Conservation (phyloP, 192 early-diverging fungal species). For the Coemansia sp. region DNA sequence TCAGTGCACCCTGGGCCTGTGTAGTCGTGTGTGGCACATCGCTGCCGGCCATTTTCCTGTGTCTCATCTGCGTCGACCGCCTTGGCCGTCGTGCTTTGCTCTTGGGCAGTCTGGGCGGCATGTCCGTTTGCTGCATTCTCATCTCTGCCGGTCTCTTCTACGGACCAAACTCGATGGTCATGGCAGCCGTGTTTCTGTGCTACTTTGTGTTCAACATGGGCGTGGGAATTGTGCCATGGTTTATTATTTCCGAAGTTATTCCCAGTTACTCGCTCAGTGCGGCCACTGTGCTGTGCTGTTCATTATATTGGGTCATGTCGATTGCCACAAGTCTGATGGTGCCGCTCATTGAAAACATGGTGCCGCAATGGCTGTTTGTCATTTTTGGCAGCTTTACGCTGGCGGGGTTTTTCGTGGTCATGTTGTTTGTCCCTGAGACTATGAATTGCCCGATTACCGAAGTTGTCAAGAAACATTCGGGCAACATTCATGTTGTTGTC, state of each 20-base stretch:
- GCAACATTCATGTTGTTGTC: constrained; percentile 27
- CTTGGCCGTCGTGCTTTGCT: constrained; percentile 70
- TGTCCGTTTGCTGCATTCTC: constrained; percentile 58
- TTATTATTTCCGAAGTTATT: constrained; percentile 67
- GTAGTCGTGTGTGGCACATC: constrained; percentile 62
- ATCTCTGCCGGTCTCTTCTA: constrained; percentile 59
- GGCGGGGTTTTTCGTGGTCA: constrained; percentile 51
- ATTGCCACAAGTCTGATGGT: constrained; percentile 56
- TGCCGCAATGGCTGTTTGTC: constrained; percentile 53
- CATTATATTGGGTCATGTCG: constrained; percentile 66
- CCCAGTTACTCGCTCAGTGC: constrained; percentile 68
- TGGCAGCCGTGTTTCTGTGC: constrained; percentile 65
- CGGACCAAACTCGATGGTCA: constrained; percentile 54
- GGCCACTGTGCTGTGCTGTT: constrained; percentile 64
- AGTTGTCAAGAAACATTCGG: constrained; percentile 23
- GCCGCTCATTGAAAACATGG: constrained; percentile 38
- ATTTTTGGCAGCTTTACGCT: constrained; percentile 62
- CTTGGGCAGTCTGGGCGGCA: constrained; percentile 61
- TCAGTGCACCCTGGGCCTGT: constrained; percentile 28
- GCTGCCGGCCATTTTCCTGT: constrained; percentile 62
- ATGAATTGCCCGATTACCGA: constrained; percentile 58
- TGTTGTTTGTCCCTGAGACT: constrained; percentile 73
- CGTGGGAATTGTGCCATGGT: constrained; percentile 77
- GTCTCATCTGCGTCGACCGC: constrained; percentile 61
- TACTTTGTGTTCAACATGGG: constrained; percentile 73